Evolutionary conservation across 192 early-diverging fungal genomes (phyloP).

Genomic region (Backusella luteola): DNA sequence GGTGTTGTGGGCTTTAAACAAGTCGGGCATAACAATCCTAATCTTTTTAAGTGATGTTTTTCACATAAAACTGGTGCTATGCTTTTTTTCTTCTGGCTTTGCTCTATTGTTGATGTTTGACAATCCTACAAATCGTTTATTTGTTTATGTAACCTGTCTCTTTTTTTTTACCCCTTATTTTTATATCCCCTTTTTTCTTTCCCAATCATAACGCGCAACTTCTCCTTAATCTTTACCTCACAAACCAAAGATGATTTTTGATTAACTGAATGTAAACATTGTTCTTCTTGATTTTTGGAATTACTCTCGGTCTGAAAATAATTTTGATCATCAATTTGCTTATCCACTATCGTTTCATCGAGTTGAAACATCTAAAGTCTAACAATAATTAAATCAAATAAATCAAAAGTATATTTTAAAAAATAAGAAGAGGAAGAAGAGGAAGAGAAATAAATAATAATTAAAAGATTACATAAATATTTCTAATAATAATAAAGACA

Average conservation of each 20-base stretch:
- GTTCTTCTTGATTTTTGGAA: not conserved
- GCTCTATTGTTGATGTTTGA: not conserved
- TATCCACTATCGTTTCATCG: not conserved
- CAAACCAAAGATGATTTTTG: not conserved
- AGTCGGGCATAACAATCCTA: not conserved
- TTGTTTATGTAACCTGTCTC: not conserved
- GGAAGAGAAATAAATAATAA: not conserved
- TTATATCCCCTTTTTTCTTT: slow-evolving; percentile 8
- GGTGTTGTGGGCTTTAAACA: not conserved
- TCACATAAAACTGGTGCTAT: not conserved
- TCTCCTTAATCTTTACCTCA: slow-evolving; percentile 11
- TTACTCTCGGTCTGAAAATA: not conserved
- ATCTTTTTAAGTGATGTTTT: not conserved
- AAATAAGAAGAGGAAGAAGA: not conserved
- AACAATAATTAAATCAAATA: not conserved
- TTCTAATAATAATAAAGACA: not conserved
- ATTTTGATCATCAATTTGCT: not conserved
- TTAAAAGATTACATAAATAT: not conserved
- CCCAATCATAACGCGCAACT: not conserved
- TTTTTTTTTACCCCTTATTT: not conserved
- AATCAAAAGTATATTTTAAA: slow-evolving; percentile 1
- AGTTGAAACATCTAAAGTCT: not conserved
- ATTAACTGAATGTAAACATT: not conserved
- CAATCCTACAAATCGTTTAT: slow-evolving; percentile 6
- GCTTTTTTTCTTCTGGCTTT: not conserved